Evolutionary conservation across 2,329 filamentous ascomycete species (phyloP).

Genomic region (Talaromyces sp.): DNA sequence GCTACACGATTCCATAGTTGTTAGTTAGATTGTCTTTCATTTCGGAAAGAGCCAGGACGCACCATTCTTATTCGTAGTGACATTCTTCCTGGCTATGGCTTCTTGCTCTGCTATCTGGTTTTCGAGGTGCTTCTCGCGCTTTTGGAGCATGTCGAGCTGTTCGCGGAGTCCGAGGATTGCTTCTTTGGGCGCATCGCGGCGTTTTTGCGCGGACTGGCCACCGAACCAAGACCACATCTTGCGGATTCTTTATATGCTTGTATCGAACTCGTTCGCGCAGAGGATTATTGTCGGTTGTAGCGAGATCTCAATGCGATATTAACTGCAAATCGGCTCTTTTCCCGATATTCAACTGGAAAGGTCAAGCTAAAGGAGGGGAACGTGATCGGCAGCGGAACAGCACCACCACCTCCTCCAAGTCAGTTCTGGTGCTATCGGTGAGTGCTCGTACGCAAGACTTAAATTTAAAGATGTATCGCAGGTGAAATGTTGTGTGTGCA

Average conservation of each 20-base stretch:
- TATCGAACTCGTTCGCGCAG: neutral
- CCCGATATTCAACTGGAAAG: neutral
- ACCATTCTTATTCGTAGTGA: constrained; percentile 89
- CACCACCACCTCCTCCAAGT: neutral
- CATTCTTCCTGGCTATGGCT: constrained; percentile 79
- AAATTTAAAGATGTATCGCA: neutral
- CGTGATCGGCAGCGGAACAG: neutral
- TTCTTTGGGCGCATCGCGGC: constrained; percentile 94
- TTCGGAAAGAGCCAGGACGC: constrained; percentile 37
- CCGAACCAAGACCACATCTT: constrained; percentile 87
- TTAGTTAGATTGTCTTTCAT: neutral
- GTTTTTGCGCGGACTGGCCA: constrained; percentile 74
- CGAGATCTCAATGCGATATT: neutral
- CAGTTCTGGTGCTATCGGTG: neutral
- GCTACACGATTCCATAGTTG: constrained; percentile 51
- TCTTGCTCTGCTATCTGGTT: constrained; percentile 93
- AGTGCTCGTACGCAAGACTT: neutral
- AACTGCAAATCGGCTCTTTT: neutral
- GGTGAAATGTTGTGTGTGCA: neutral
- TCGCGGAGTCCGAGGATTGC: constrained; percentile 83
- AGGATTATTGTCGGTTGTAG: neutral
- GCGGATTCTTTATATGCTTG: neutral
- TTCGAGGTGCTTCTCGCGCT: constrained; percentile 87
- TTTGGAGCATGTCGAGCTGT: constrained; percentile 96
- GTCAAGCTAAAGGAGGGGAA: neutral